Evolutionary conservation across 345 rosid species (phyloP).

Genomic region (Boechera divaricarpa): DNA sequence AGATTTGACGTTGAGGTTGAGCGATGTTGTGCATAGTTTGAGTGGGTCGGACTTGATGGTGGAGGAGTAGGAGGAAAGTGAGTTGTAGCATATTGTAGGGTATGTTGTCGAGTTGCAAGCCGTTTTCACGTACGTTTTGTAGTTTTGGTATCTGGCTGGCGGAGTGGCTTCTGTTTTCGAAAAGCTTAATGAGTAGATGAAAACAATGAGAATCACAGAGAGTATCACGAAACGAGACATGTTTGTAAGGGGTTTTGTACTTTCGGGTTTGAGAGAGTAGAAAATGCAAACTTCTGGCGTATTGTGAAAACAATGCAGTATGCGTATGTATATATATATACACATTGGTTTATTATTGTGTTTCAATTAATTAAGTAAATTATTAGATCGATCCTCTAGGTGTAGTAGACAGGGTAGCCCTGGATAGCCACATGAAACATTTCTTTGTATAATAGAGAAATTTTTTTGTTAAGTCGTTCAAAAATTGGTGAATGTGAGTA

Average conservation of each 20-base stretch:
- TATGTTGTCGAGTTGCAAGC: slow-evolving; percentile 67
- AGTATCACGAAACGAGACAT: slow-evolving; percentile 34
- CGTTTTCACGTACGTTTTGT: slow-evolving; percentile 52
- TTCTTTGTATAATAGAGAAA: too few relatives aligned
- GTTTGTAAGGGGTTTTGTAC: not conserved
- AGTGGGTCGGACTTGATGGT: slow-evolving; percentile 55
- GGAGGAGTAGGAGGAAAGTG: slow-evolving; percentile 56
- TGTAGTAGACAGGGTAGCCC: too few relatives aligned
- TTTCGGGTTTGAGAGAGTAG: slow-evolving; percentile 4
- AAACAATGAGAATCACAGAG: slow-evolving; percentile 35
- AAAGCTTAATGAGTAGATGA: slow-evolving; percentile 29
- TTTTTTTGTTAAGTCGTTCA: too few relatives aligned
- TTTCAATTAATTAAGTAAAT: not conserved
- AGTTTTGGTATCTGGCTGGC: slow-evolving; percentile 36
- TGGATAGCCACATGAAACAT: too few relatives aligned
- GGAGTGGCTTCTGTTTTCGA: slow-evolving; percentile 38
- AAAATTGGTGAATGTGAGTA: too few relatives aligned
- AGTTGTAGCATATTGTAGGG: slow-evolving; percentile 57
- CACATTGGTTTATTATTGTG: not conserved
- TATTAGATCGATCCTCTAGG: not conserved
- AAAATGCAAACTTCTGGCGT: slow-evolving; percentile 2
- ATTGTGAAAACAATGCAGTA: slow-evolving; percentile 22
- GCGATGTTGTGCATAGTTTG: slow-evolving; percentile 61
- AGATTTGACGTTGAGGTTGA: slow-evolving; percentile 52
- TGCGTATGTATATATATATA: not conserved